Evolutionary conservation across 2,329 filamentous ascomycete species (phyloP).

Genomic region (Tolypocladium sp.): DNA sequence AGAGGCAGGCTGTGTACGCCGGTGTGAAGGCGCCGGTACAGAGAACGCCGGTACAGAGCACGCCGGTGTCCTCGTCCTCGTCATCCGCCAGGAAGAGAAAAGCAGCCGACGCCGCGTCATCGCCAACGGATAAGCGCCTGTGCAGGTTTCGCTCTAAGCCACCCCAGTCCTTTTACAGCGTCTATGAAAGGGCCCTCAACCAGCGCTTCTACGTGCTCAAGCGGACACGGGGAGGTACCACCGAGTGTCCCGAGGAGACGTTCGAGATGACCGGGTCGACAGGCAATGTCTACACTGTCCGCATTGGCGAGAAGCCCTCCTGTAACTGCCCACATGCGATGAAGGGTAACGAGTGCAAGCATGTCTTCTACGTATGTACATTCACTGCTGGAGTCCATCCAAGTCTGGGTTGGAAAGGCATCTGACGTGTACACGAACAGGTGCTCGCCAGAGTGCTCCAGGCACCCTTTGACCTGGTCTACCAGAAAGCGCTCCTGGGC

Average conservation of each 20-base stretch:
- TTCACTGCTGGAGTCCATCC: not conserved
- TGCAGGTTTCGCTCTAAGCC: slow-evolving; percentile 22
- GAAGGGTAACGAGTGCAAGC: slow-evolving; percentile 54
- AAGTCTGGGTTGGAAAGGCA: no score
- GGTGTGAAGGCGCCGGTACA: not conserved
- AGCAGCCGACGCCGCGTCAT: not conserved
- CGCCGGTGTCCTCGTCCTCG: not conserved
- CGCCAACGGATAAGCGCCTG: slow-evolving; percentile 23
- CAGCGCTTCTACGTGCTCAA: slow-evolving; percentile 39
- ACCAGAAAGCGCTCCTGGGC: slow-evolving; percentile 52
- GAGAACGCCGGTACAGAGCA: not conserved
- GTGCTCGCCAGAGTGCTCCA: slow-evolving; percentile 51
- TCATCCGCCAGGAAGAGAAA: slow-evolving; percentile 10
- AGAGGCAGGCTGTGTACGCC: no score
- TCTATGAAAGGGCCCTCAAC: slow-evolving; percentile 28
- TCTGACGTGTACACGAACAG: slow-evolving; percentile 14
- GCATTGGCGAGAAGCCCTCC: slow-evolving; percentile 37
- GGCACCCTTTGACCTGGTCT: slow-evolving; percentile 44
- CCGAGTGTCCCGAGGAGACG: slow-evolving; percentile 35
- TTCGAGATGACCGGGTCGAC: slow-evolving; percentile 55
- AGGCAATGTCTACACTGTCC: slow-evolving; percentile 55
- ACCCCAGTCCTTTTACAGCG: slow-evolving; percentile 22
- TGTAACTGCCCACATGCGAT: slow-evolving; percentile 48
- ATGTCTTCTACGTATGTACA: slow-evolving; percentile 45
- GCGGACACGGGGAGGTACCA: slow-evolving; percentile 24